A percentile compares a stretch with the other conserved stretches of the same genome.
Conservation (phyloP, 768 basidiomycete species). For the Rhizopogon vulgaris region DNA sequence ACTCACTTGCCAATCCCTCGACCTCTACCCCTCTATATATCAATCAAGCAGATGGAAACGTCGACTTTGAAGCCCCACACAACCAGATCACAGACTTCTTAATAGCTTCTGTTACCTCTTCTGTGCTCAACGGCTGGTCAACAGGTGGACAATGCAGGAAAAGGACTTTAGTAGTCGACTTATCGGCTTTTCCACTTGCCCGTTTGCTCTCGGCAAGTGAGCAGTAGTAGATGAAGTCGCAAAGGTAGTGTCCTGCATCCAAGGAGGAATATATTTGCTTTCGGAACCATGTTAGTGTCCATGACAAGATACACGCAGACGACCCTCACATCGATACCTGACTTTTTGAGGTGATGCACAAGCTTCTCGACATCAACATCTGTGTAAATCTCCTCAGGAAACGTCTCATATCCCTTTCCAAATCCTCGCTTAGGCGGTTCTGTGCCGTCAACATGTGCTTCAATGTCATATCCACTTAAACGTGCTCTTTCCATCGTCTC, state of each 20-base stretch:
- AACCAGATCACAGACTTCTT: slow-evolving; percentile 59
- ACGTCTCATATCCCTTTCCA: slow-evolving; percentile 30
- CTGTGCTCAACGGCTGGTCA: slow-evolving; percentile 54
- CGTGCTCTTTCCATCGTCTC: slow-evolving; percentile 24
- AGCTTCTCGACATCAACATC: slow-evolving; percentile 30
- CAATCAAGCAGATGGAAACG: neutral
- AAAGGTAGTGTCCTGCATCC: slow-evolving; percentile 73
- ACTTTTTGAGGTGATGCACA: slow-evolving; percentile 29
- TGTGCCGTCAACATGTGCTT: slow-evolving; percentile 18
- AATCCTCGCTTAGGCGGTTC: slow-evolving; percentile 30
- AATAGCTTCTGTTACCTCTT: slow-evolving; percentile 63
- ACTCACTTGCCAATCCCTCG: neutral
- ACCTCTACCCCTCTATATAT: neutral
- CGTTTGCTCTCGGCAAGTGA: slow-evolving; percentile 66
- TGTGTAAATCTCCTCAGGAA: slow-evolving; percentile 30
- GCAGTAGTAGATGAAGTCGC: slow-evolving; percentile 74
- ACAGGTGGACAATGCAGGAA: slow-evolving; percentile 72
- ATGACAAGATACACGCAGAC: slow-evolving; percentile 1
- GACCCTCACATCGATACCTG: slow-evolving; percentile 25
- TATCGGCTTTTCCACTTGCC: slow-evolving; percentile 22
- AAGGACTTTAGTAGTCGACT: slow-evolving; percentile 38
- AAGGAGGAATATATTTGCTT: slow-evolving; percentile 68
- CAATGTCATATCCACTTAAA: slow-evolving; percentile 21
- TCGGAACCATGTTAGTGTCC: slow-evolving; percentile 1
- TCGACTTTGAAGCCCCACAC: slow-evolving; percentile 20